Base-by-base conservation (phyloP, 257 asterid genomes). In the Solanum medicagineum region DNA sequence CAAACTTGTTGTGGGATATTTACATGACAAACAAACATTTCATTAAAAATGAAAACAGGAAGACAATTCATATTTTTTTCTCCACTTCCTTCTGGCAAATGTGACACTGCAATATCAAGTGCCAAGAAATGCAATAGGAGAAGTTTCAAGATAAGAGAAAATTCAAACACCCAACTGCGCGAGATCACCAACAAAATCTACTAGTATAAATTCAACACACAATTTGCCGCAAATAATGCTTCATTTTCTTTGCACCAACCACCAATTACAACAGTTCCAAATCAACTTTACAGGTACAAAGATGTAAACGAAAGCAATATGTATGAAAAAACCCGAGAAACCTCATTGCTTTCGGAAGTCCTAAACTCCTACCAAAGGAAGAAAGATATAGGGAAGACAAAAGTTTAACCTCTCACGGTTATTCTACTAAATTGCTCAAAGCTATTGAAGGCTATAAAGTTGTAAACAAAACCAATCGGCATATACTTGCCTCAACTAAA, bases 231-330 rank as follows among this genome's bases (percentile, higher is more conserved):
- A 0, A 53, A 53, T 69, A 84, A 84, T 54, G 26, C 86, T 44
- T 36, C 86, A 53, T 32, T 54, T 87, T 84, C 89, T 89, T 86
- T 89, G 89, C 85, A 85, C 89, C 91, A 85, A 85, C 12, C 88
- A 89, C 89, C 92, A 87, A 86, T 89, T 89, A 90, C 93, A 92
- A 92, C 91, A 89, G 87, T 87, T 29, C 36, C 88, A 86, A 87
- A 88, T 91, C 91, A 90, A 91, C 93, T 93, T 91, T 91, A 91
- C 94, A 93, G 87, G 87, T 85, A 90, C 60, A 81, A 60, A 89
- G 87, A 86, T 62, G 29, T 56, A 84, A 69, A 19, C 15, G 47
- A 22, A 63, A 59, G 51, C 47, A 84, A 73, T 85, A 84, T 82
- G 71, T 80, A 91, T 89, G 17, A 3, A 89, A 5, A 79, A 70